phyloP scores from a whole-genome alignment of 805 yeast genomes.

The Nadsonia fulvescens region DNA sequence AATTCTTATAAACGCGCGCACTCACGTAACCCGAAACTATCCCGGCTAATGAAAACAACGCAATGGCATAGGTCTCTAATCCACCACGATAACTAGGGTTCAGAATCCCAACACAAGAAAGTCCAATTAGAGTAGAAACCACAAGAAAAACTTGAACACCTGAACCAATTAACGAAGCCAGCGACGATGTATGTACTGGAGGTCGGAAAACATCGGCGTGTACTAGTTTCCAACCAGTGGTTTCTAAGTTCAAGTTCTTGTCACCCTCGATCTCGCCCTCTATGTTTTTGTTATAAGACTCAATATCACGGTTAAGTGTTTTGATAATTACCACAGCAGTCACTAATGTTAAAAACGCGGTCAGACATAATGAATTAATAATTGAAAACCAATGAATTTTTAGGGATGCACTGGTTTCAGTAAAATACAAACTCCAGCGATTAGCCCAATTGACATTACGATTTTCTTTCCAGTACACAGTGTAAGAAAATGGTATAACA shows the following conservation, averaged over 20 bases:
- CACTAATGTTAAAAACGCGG: constrained; percentile 38
- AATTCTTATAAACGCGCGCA: constrained; percentile 39
- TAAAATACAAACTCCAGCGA: constrained; percentile 57
- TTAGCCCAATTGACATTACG: constrained; percentile 40
- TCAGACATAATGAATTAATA: constrained; percentile 51
- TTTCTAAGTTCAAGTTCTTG: constrained; percentile 12
- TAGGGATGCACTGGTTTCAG: too few relatives aligned
- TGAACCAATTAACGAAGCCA: constrained; percentile 45
- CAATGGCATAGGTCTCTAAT: constrained; percentile 39
- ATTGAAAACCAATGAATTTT: constrained; percentile 66
- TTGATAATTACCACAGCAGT: constrained; percentile 47
- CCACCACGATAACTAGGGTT: constrained; percentile 55
- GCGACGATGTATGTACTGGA: constrained; percentile 29
- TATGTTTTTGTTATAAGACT: constrained; percentile 17
- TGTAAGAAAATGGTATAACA: constrained; percentile 59
- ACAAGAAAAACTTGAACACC: constrained; percentile 58
- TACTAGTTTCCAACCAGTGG: constrained; percentile 35
- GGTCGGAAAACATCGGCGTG: constrained; percentile 33
- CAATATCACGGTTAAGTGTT: constrained; percentile 34
- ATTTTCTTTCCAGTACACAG: constrained; percentile 83
- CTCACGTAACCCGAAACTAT: constrained; percentile 60
- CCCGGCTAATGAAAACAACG: constrained; percentile 51
- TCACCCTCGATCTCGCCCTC: constrained; percentile 10
- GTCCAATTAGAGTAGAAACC: constrained; percentile 38
- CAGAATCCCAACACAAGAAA: constrained; percentile 35